Conservation (phyloP, 257 asterid genomes). For the Solanum pinnatisectum region DNA sequence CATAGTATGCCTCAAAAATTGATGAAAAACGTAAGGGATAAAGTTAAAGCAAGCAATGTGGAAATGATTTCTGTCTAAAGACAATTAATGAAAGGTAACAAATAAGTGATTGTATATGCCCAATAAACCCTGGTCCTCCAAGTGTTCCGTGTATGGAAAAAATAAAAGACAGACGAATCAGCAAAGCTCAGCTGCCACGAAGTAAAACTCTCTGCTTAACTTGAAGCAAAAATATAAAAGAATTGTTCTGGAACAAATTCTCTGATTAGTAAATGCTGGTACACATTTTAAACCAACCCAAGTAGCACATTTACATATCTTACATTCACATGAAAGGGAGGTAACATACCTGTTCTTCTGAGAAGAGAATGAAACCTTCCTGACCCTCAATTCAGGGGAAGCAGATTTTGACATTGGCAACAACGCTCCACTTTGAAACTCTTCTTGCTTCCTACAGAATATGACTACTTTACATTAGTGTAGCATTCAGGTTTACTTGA, state of each 20-base stretch:
- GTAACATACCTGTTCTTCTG: conserved; percentile 35
- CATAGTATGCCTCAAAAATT: neutral
- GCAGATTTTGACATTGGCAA: conserved; percentile 59
- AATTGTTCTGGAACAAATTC: neutral
- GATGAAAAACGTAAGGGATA: neutral
- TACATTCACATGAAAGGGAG: neutral
- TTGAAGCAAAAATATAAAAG: neutral
- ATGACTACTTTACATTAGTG: neutral
- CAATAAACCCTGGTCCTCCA: neutral
- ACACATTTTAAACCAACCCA: neutral
- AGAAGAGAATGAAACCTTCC: conserved; percentile 32
- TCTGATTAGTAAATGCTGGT: neutral
- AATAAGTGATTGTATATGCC: neutral
- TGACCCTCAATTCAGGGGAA: conserved; percentile 24
- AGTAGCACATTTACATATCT: neutral
- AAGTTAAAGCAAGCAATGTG: neutral
- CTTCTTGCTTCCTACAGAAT: conserved; percentile 33
- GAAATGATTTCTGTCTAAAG: neutral
- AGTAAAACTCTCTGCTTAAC: neutral
- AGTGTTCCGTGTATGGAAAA: neutral
- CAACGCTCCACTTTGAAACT: conserved; percentile 22
- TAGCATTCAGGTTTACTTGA: conserved; percentile 1
- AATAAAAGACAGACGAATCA: neutral
- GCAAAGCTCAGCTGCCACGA: neutral
- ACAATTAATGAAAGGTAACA: neutral